Evolutionary conservation across 2,329 filamentous ascomycete species (phyloP), one percentile per base, ranked within the genome.

Genomic region (Aspergillus sp.): DNA sequence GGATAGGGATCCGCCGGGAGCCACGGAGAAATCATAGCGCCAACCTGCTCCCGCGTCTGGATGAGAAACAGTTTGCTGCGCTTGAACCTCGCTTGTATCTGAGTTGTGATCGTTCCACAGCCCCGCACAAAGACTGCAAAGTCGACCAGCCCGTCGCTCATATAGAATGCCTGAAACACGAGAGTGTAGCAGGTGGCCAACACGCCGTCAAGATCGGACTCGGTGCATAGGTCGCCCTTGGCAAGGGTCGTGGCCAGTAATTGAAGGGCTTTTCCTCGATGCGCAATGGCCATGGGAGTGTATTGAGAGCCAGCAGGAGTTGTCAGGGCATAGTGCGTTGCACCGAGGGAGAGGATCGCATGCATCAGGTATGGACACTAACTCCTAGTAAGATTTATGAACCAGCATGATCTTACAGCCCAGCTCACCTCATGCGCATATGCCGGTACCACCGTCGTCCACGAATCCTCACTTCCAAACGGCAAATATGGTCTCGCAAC

Each of bases 371-470:
- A 87, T 51, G 86, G 82, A 58, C 87, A 19, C 49, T 54, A 20
- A 5, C 41, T 66, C 9, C 41, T 62, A 57, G 32, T 54, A 47
- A 46, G 19, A 14, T 36, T 32, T 20, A 34, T 38, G 1, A 34
- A 4, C 16, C 1, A 20, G 6, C 7, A 17, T 13, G 5, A 9
- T 13, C 6, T 40, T 13, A 21, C 10, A 4, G 4, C 16, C n/a
- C 7, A 21, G n/a, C 45, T 13, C 7, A 51, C 52, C 38, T 54
- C 47, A 57, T 88, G 83, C 1, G 86, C 86, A 52, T 88, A 79
- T 56, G 83, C 83, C 0, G 86, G 85, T 9, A 89, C 80, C 52
- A 86, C 80, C 21, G 85, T 83, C 5, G 82, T 82, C 87, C 87
- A 89, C 13, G 87, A 76, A 6, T 79, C 75, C 57, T 88, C 84